phyloP scores from a whole-genome alignment of 1,284 basidiomycete species.

The Apiotrichum mycotoxinovorans region DNA sequence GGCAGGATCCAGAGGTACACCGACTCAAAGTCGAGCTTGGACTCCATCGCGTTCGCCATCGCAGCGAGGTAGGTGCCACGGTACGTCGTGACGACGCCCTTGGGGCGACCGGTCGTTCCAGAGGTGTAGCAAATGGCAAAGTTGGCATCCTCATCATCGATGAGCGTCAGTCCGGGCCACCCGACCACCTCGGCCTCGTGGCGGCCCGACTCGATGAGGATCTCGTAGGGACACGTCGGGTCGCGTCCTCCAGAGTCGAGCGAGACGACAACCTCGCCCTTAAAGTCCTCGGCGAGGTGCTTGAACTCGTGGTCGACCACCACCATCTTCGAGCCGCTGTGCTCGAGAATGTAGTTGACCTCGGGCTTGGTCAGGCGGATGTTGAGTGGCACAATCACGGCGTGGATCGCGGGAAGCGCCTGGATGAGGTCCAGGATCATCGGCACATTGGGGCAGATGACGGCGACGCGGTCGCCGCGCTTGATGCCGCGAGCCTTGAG shows the following conservation, averaged over 20 bases:
- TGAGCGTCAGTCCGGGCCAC: slow-evolving; percentile 18
- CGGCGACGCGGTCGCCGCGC: slow-evolving; percentile 73
- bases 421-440: slow-evolving; percentile 22
- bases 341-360: slow-evolving; percentile 21
- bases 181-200: slow-evolving; percentile 16
- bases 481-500: slow-evolving; percentile 65
- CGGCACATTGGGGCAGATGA: slow-evolving; percentile 42
- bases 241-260: slow-evolving; percentile 17
- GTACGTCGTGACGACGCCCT: slow-evolving; percentile 21
- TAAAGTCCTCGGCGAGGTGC: slow-evolving; percentile 17
- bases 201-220: slow-evolving; percentile 14
- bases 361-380: slow-evolving; percentile 21
- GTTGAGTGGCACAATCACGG: slow-evolving; percentile 18
- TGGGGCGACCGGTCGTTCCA: slow-evolving; percentile 20
- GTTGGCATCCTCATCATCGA: slow-evolving; percentile 19
- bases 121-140: slow-evolving; percentile 23
- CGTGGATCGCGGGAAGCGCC: slow-evolving; percentile 18
- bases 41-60: slow-evolving; percentile 15
- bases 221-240: slow-evolving; percentile 17
- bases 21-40: slow-evolving; percentile 22
- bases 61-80: slow-evolving; percentile 20
- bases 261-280: slow-evolving; percentile 17
- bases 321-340: slow-evolving; percentile 11
- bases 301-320: slow-evolving; percentile 21
- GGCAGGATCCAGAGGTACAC: slow-evolving; percentile 36